These are phyloP conservation scores for Entelexis paramagnoliae DNA, from an alignment of 1,139 yeast genomes.

Conservation along the genomic window DNA sequence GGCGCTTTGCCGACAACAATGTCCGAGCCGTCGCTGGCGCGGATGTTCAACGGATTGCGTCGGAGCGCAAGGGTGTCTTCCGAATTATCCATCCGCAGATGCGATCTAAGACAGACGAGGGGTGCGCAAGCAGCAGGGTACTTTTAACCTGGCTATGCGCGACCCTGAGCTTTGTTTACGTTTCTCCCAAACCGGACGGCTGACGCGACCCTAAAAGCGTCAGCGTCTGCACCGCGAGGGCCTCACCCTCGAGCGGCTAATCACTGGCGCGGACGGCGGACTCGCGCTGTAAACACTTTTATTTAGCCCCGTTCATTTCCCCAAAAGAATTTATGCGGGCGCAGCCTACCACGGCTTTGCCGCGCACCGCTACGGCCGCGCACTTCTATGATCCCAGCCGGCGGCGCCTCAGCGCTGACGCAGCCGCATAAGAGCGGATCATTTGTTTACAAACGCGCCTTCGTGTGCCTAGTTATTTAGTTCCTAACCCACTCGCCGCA, in stretches of 20 bases:
- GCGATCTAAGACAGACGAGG: slow-evolving; percentile 1
- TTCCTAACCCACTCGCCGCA: background rate
- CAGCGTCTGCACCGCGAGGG: no score
- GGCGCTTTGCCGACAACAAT: slow-evolving; percentile 23
- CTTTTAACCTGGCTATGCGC: background rate
- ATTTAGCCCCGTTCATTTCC: no score
- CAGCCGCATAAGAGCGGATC: background rate
- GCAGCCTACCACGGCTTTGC: no score
- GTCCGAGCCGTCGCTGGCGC: slow-evolving; percentile 30
- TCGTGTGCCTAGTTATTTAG: background rate
- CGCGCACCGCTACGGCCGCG: no score
- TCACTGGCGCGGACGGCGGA: no score
- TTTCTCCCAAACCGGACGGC: background rate
- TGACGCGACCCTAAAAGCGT: background rate
- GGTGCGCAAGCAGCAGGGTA: background rate
- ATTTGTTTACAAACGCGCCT: background rate
- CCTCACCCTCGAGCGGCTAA: no score
- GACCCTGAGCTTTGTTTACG: background rate
- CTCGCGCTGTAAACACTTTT: no score
- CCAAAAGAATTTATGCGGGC: no score
- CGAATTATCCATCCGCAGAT: slow-evolving; percentile 19
- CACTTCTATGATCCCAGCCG: no score
- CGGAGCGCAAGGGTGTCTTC: slow-evolving; percentile 25
- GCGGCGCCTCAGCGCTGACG: background rate
- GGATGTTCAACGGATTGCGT: slow-evolving; percentile 26